These are phyloP conservation scores for Zizania latifolia DNA, from an alignment of 176 grass and related monocot species.

Conservation along the genomic window DNA sequence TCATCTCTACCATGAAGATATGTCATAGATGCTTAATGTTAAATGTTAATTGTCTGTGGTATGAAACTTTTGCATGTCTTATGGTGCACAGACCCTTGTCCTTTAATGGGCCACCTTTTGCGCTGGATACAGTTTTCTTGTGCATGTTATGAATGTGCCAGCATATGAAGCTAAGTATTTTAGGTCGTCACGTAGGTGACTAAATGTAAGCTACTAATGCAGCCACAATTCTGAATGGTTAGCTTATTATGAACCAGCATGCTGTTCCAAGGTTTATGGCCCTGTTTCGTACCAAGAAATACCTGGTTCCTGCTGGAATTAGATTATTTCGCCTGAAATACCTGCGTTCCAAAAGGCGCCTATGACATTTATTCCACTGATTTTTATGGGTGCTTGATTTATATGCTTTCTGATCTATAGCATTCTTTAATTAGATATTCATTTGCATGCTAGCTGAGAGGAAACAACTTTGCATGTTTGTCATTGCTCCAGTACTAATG, in stretches of 20 bases:
- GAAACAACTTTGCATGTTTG: neutral
- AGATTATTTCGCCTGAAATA: neutral
- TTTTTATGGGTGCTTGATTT: slow-evolving; percentile 1
- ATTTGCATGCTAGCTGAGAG: neutral
- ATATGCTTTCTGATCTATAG: neutral
- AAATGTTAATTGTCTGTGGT: slow-evolving; percentile 24
- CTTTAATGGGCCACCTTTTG: slow-evolving; percentile 17
- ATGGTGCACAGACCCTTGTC: neutral
- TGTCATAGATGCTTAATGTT: slow-evolving; percentile 38
- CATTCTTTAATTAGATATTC: neutral
- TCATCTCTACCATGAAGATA: slow-evolving; percentile 96
- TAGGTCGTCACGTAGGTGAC: neutral
- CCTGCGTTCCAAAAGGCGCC: neutral
- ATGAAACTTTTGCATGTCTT: slow-evolving; percentile 14
- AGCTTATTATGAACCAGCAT: slow-evolving; percentile 4
- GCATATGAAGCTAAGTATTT: slow-evolving; percentile 15
- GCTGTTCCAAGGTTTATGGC: neutral
- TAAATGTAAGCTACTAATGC: slow-evolving; percentile 42
- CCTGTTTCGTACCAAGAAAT: neutral
- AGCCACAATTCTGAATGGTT: slow-evolving; percentile 11
- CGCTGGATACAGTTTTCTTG: slow-evolving; percentile 12
- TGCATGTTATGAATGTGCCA: slow-evolving; percentile 6
- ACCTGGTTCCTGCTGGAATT: neutral
- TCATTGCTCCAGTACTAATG: neutral
- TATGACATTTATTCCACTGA: neutral